Conservation (phyloP, 2,329 filamentous ascomycete genomes). For the Seiridium unicorne region DNA sequence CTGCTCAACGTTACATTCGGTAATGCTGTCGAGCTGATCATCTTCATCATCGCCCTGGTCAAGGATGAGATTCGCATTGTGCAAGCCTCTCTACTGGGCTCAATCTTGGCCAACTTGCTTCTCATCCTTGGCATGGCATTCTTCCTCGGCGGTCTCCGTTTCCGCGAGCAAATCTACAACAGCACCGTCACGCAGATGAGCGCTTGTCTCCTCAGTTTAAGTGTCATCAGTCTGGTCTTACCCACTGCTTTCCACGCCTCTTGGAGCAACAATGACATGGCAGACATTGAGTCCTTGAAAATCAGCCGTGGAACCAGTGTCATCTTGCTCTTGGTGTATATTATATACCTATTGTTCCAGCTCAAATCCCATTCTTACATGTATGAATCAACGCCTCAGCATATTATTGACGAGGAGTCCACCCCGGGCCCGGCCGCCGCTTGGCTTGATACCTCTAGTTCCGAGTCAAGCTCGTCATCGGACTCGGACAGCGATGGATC, state of each 20-base stretch:
- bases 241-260: slow-evolving; percentile 93
- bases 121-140: slow-evolving; percentile 93
- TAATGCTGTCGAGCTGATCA: slow-evolving; percentile 78
- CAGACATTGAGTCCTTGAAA: slow-evolving; percentile 71
- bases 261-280: slow-evolving; percentile 60
- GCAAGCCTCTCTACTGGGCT: slow-evolving; percentile 85
- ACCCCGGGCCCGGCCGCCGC: slow-evolving; percentile 81
- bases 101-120: slow-evolving; percentile 83
- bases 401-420: slow-evolving; percentile 88
- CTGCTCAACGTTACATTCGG: slow-evolving; percentile 77
- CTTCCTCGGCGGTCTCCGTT: slow-evolving; percentile 80
- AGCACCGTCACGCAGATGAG: slow-evolving; percentile 96
- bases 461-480: slow-evolving; percentile 54
- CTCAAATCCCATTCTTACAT: slow-evolving; percentile 90
- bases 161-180: slow-evolving; percentile 92
- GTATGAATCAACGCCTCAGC: slow-evolving; percentile 88
- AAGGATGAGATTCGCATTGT: slow-evolving; percentile 88
- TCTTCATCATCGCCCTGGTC: slow-evolving; percentile 76
- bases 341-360: slow-evolving; percentile 84
- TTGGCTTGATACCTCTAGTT: slow-evolving; percentile 72
- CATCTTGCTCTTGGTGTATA: slow-evolving; percentile 76
- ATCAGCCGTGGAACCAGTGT: slow-evolving; percentile 90
- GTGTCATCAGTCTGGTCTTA: slow-evolving; percentile 83
- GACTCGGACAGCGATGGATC: slow-evolving; percentile 70
- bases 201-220: slow-evolving; percentile 84